Percentiles rank a stretch among this genome's conserved stretches.
phyloP scores from a whole-genome alignment of 495 filamentous ascomycete species.

The Lepraria neglecta region DNA sequence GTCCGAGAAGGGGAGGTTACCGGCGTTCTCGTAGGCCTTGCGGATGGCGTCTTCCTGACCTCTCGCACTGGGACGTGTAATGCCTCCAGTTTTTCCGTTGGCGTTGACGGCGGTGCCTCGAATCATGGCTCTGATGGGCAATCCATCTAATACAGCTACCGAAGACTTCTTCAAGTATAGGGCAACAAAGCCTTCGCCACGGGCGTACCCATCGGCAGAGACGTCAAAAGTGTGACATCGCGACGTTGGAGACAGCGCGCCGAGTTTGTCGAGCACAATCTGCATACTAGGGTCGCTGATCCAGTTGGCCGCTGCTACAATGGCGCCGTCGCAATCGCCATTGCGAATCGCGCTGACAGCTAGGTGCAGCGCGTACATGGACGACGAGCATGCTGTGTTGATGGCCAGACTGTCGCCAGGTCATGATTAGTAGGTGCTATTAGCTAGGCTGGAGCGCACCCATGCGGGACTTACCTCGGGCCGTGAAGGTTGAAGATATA shows the following conservation, averaged over 20 bases:
- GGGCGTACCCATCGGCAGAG: conserved; percentile 57
- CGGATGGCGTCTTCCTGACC: conserved; percentile 26
- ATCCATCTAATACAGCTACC: conserved; percentile 34
- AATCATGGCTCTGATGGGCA: conserved; percentile 40
- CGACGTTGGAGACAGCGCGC: conserved; percentile 33
- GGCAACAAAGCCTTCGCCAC: conserved; percentile 48
- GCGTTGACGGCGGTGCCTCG: conserved; percentile 47
- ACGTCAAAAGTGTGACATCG: conserved; percentile 56
- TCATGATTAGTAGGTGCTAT: too few species aligned
- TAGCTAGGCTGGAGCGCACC: not conserved
- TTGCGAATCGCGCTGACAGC: conserved; percentile 22
- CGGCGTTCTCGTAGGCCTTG: conserved; percentile 20
- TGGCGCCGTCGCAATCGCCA: conserved; percentile 29
- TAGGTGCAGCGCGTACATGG: conserved; percentile 32
- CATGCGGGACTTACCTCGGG: conserved; percentile 3
- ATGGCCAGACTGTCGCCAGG: conserved; percentile 18
- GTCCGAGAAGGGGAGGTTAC: conserved; percentile 32
- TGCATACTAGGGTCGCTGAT: conserved; percentile 46
- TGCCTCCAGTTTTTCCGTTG: conserved; percentile 25
- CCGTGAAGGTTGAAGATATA: conserved; percentile 28
- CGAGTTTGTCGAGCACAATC: conserved; percentile 35
- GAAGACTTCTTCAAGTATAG: conserved; percentile 35
- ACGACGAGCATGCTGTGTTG: conserved; percentile 28
- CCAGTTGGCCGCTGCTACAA: conserved; percentile 35
- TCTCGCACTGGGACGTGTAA: conserved; percentile 29